A percentile compares a stretch with the other conserved stretches of the same genome.
Conservation (phyloP, 805 yeast genomes). For the Candida quercuum region DNA sequence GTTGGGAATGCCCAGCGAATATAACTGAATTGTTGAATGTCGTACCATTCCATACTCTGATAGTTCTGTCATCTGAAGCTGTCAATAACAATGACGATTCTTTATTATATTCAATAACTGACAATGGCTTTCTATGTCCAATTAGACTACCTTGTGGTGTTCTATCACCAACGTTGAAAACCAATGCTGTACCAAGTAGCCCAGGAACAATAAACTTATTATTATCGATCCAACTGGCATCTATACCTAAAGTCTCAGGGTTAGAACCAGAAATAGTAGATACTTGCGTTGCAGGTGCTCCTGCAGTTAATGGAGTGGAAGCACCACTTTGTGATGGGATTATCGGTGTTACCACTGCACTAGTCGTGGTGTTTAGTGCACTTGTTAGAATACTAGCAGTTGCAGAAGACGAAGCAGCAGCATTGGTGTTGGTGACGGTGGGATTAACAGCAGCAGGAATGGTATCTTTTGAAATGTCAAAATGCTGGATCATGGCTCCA, state of each 20-base stretch:
- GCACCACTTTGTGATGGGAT: too few relatives aligned
- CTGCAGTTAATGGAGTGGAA: constrained; percentile 24
- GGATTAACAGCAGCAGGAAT: too few relatives aligned
- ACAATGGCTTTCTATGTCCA: constrained; percentile 62
- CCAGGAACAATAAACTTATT: constrained; percentile 70
- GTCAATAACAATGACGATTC: constrained; percentile 55
- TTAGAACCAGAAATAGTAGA: constrained; percentile 1
- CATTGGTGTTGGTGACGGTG: constrained; percentile 2
- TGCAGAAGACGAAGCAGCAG: constrained; percentile 1
- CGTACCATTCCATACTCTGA: constrained; percentile 73
- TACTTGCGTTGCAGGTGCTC: constrained; percentile 11
- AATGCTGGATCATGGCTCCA: constrained; percentile 43
- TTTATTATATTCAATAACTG: constrained; percentile 49
- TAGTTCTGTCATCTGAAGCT: constrained; percentile 69
- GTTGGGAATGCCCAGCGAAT: constrained; percentile 50
- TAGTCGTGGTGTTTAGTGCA: constrained; percentile 3
- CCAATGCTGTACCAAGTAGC: constrained; percentile 43
- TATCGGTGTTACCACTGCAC: constrained; percentile 1
- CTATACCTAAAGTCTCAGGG: constrained; percentile 36
- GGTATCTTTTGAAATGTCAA: constrained; percentile 28
- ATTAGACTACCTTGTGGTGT: constrained; percentile 44
- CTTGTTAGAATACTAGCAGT: constrained; percentile 23
- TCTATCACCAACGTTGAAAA: constrained; percentile 45
- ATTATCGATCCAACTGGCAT: constrained; percentile 70
- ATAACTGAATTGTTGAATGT: constrained; percentile 46